Base-by-base conservation (phyloP, 805 yeast genomes). In the Metschnikowia proteae region DNA sequence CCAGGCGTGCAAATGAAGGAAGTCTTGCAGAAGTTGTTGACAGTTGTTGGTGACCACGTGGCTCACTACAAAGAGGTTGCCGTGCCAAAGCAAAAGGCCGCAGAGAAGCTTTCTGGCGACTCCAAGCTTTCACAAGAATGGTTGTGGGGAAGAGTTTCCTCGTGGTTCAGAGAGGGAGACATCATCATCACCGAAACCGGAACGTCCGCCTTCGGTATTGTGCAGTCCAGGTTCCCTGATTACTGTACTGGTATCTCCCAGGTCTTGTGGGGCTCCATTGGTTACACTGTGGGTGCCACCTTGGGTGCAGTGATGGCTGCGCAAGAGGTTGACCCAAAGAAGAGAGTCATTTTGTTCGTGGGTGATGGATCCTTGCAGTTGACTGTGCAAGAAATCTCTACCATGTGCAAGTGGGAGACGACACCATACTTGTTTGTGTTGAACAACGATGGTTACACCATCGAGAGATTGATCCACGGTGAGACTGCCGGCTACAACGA, bases 1-100 rank as follows among this genome's bases (percentile, higher is more conserved):
- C 84, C 84, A 55, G 85, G 84, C 61, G 81, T 84, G 52, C 84
- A 82, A 69, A 84, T 84, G 88, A 79, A 83, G 66, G 71, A 68
- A 60, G 66, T 60, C 9, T 61, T 68, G 48, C 53, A 59, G 39
- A 53, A 52, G 22, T 62, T 67, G 50, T 56, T 65, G 56, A 44
- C 36, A 28, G 69, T 80, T 50, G 66, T 74, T 54, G 67, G 61
- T 38, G 62, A 62, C 9, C 74, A 65, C 50, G 71, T 68, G 49
- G 56, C 71, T 54, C 60, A 66, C 54, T 80, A 80, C 73, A 55
- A 58, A 38, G 82, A 83, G 52, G 75, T 68, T 30, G 73, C 83
- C 40, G 81, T 83, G 47, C 88, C 89, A 59, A 56, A 72, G 41
- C 67, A 71, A 56, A 76, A 78, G 61, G 56, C 73, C 45, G 71